A percentile compares a stretch with the other conserved stretches of the same genome.
phyloP scores from a whole-genome alignment of 129 eudicot species.

The Lactuca saligna region DNA sequence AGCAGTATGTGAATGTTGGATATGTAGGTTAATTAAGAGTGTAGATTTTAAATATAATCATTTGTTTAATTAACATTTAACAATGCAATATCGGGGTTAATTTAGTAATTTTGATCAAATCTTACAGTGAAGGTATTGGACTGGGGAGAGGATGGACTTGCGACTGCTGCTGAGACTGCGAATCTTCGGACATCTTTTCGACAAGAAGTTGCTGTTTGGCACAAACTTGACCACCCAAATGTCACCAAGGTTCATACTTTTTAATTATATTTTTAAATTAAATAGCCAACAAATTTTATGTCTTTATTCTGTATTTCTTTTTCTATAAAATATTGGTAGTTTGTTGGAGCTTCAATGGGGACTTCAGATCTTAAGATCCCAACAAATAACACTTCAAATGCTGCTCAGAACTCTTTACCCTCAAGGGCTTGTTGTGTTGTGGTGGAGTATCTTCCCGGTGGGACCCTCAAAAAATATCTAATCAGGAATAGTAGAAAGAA shows the following conservation, averaged over 20 bases:
- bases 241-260: conserved; percentile 70
- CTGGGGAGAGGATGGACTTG: conserved; percentile 95
- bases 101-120: conserved; percentile 12
- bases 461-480: conserved; percentile 62
- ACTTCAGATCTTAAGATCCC: conserved; percentile 82
- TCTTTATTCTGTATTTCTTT: background rate
- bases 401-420: conserved; percentile 54
- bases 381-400: conserved; percentile 34
- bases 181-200: conserved; percentile 76
- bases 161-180: conserved; percentile 72
- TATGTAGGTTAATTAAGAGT: background rate
- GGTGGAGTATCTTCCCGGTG: conserved; percentile 82
- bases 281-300: background rate
- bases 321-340: conserved; percentile 39
- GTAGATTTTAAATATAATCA: too few relatives aligned
- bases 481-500: conserved; percentile 41
- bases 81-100: background rate
- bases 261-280: background rate
- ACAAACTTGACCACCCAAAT: conserved; percentile 94
- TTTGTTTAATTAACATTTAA: too few relatives aligned
- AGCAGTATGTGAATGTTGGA: background rate
- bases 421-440: conserved; percentile 91
- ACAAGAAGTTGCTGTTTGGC: conserved; percentile 96
- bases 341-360: conserved; percentile 96
- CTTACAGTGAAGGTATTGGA: conserved; percentile 80